Evolutionary conservation across 371 early-diverging fungal species (phyloP).

Genomic region (Blakeslea trispora): DNA sequence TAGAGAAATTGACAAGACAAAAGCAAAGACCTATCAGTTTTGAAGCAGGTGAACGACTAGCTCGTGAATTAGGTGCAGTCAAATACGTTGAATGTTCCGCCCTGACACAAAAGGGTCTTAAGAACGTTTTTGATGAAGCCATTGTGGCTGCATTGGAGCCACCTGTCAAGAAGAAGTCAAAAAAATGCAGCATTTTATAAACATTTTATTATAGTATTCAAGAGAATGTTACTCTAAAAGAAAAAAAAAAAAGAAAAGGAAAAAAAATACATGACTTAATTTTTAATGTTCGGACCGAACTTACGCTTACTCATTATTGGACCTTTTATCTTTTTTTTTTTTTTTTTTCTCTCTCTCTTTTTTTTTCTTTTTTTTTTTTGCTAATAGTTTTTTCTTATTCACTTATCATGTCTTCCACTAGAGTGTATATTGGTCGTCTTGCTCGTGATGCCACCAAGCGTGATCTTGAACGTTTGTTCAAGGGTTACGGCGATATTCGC

Average conservation of each 20-base stretch:
- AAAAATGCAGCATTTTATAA: slow-evolving; percentile 77
- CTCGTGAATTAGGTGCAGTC: slow-evolving; percentile 89
- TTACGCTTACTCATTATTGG: too few species aligned
- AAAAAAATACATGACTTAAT: too few species aligned
- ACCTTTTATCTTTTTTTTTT: not conserved
- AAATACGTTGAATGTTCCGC: slow-evolving; percentile 99
- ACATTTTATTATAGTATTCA: too few species aligned
- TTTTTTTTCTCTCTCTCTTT: not conserved
- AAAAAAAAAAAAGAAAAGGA: too few species aligned
- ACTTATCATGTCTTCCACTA: slow-evolving; percentile 44
- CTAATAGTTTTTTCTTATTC: not conserved
- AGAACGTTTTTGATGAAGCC: slow-evolving; percentile 98
- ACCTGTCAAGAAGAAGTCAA: slow-evolving; percentile 78
- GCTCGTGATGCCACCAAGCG: slow-evolving; percentile 68
- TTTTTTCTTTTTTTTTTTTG: not conserved
- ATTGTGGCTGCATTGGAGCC: slow-evolving; percentile 97
- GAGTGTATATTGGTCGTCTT: slow-evolving; percentile 76
- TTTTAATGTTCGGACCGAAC: too few species aligned
- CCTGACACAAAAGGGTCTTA: slow-evolving; percentile 92
- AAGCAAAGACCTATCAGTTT: slow-evolving; percentile 80
- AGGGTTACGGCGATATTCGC: slow-evolving; percentile 68
- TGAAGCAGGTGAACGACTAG: slow-evolving; percentile 86
- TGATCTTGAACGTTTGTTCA: slow-evolving; percentile 71
- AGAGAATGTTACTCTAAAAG: too few species aligned
- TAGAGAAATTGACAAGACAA: slow-evolving; percentile 83